Conservation (phyloP, 2,329 filamentous ascomycete genomes). For the Gliomastix tumulicola region DNA sequence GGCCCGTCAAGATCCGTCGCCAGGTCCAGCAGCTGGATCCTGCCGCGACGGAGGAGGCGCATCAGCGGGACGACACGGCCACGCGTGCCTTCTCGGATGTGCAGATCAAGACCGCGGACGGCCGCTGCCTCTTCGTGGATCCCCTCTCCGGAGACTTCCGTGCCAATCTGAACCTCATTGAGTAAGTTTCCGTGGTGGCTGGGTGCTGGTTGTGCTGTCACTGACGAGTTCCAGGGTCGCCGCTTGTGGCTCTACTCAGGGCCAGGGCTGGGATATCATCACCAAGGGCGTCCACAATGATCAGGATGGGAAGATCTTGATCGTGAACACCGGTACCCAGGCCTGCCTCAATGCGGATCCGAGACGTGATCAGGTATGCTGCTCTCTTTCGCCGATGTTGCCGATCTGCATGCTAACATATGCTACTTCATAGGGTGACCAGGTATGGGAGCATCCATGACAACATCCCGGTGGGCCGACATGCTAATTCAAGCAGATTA, state of each 20-base stretch:
- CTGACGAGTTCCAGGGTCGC: too few species aligned
- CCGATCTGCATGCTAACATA: too few species aligned
- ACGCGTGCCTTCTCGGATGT: constrained; percentile 34
- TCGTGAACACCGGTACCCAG: constrained; percentile 50
- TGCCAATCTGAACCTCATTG: constrained; percentile 36
- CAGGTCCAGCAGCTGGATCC: too few species aligned
- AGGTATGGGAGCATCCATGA: too few species aligned
- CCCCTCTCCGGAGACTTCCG: constrained; percentile 39
- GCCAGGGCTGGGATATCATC: constrained; percentile 40
- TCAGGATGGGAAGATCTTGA: constrained; percentile 31
- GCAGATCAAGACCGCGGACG: constrained; percentile 36
- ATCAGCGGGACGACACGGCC: constrained; percentile 33
- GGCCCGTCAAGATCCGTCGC: too few species aligned
- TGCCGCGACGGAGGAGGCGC: constrained; percentile 38
- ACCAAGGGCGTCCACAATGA: constrained; percentile 45
- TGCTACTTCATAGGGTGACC: too few species aligned
- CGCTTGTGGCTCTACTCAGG: constrained; percentile 29
- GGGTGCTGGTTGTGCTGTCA: too few species aligned
- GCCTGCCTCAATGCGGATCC: constrained; percentile 54
- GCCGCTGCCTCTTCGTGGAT: constrained; percentile 38
- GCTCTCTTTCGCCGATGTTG: too few species aligned
- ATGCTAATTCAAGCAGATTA: too few species aligned
- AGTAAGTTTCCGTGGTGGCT: too few species aligned
- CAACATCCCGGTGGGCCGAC: too few species aligned
- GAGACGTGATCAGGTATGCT: constrained; percentile 38